Percentiles rank a stretch among this genome's conserved stretches.
Conservation (phyloP, 768 basidiomycete species). For the Kondoa malvinella region DNA sequence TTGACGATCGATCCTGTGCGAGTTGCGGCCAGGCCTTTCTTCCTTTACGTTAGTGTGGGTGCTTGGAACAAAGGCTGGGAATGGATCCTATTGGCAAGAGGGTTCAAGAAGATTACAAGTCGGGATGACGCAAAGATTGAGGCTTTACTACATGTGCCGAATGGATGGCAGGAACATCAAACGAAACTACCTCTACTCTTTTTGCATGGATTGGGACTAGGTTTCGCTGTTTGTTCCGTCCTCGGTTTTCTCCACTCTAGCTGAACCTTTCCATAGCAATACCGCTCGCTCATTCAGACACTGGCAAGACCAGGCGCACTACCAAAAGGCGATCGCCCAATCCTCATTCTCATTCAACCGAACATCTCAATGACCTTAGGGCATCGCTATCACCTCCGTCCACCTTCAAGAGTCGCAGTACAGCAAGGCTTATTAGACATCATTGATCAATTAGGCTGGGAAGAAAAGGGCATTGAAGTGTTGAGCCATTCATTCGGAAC, state of each 20-base stretch:
- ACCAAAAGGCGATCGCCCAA: slow-evolving; percentile 46
- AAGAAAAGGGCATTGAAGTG: slow-evolving; percentile 47
- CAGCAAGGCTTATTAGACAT: slow-evolving; percentile 44
- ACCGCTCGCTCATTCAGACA: slow-evolving; percentile 37
- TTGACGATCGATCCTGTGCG: slow-evolving; percentile 63
- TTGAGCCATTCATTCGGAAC: slow-evolving; percentile 64
- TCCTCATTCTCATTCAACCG: slow-evolving; percentile 64
- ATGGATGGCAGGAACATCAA: slow-evolving; percentile 43
- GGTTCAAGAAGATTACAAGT: slow-evolving; percentile 17
- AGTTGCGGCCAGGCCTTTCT: slow-evolving; percentile 48
- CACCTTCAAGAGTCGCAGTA: slow-evolving; percentile 49
- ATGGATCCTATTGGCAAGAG: slow-evolving; percentile 7
- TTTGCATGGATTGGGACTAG: slow-evolving; percentile 75
- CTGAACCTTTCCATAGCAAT: slow-evolving; percentile 2
- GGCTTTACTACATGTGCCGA: slow-evolving; percentile 55
- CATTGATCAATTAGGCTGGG: slow-evolving; percentile 40
- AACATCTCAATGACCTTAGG: slow-evolving; percentile 75
- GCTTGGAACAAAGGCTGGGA: slow-evolving; percentile 14
- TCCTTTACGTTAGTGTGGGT: slow-evolving; percentile 34
- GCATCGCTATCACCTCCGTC: slow-evolving; percentile 52
- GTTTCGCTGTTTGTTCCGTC: slow-evolving; percentile 38
- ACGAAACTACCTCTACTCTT: slow-evolving; percentile 51
- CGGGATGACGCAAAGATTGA: slow-evolving; percentile 45
- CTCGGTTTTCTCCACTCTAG: not conserved
- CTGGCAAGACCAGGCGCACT: slow-evolving; percentile 35